Percentiles rank a stretch among this genome's conserved stretches.
Conservation (phyloP, 345 rosid species). For the Eucalyptus urophylla region DNA sequence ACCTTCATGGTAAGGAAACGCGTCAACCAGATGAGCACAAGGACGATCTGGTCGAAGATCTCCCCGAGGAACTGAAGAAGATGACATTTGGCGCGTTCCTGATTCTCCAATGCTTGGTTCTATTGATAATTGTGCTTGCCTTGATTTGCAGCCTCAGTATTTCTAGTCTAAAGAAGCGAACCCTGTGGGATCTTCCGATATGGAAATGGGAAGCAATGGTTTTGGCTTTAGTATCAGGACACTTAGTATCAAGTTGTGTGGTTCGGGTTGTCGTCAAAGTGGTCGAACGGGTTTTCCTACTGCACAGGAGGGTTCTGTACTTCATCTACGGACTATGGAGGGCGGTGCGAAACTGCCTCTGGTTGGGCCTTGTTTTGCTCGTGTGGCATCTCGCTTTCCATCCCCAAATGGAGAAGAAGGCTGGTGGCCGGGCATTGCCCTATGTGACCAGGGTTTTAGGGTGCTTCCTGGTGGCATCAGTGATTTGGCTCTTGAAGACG, state of each 20-base stretch:
- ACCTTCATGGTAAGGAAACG: background rate
- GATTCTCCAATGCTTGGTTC: background rate
- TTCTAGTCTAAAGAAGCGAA: background rate
- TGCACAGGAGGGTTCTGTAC: background rate
- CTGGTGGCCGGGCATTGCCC: background rate
- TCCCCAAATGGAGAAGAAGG: background rate
- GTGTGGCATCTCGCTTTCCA: background rate
- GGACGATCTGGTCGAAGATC: background rate
- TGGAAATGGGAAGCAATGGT: conserved; percentile 3
- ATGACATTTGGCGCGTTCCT: background rate
- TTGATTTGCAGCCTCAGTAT: background rate
- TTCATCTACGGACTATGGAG: background rate
- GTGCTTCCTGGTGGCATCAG: background rate
- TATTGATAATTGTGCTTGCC: background rate
- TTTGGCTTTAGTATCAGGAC: background rate
- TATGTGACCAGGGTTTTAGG: background rate
- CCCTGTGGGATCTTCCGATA: background rate
- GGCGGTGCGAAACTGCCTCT: conserved; percentile 1
- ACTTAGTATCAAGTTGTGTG: background rate
- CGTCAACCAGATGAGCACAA: background rate
- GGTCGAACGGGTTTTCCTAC: background rate
- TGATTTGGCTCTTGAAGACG: background rate
- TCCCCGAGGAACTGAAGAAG: background rate
- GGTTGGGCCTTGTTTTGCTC: conserved; percentile 1
- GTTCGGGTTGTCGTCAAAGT: background rate